These are phyloP conservation scores for Aspergillus funiculosus DNA, from an alignment of 495 filamentous ascomycete species.

Conservation along the genomic window DNA sequence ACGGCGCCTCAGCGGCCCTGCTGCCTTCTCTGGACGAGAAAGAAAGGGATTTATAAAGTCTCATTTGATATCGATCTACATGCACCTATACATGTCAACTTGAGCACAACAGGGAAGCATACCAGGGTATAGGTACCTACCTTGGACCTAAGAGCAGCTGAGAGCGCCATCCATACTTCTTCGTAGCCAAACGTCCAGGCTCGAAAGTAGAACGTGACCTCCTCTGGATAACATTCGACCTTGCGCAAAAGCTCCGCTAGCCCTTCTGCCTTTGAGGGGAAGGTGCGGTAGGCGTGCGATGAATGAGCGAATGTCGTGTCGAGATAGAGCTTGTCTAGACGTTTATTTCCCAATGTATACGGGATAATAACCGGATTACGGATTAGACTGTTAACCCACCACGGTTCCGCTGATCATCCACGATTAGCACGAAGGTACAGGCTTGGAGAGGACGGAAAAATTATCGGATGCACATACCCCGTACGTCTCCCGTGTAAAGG, in stretches of 20 bases:
- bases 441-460: background rate
- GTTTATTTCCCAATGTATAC: slow-evolving; percentile 60
- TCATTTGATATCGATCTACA: slow-evolving; percentile 72
- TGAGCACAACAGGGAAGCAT: background rate
- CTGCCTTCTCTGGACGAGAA: slow-evolving; percentile 26
- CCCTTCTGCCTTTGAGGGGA: slow-evolving; percentile 62
- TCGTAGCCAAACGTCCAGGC: slow-evolving; percentile 94
- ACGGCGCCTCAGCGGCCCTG: slow-evolving; percentile 53
- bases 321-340: slow-evolving; percentile 74
- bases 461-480: slow-evolving; percentile 59
- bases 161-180: slow-evolving; percentile 83
- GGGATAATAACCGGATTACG: slow-evolving; percentile 71
- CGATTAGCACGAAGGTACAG: background rate
- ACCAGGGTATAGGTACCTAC: slow-evolving; percentile 30
- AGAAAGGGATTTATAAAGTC: slow-evolving; percentile 63
- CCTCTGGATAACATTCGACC: slow-evolving; percentile 59
- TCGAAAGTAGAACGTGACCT: slow-evolving; percentile 78
- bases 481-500: slow-evolving; percentile 89
- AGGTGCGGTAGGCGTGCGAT: slow-evolving; percentile 40
- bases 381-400: slow-evolving; percentile 61
- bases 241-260: slow-evolving; percentile 67
- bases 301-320: slow-evolving; percentile 72
- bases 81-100: slow-evolving; percentile 55
- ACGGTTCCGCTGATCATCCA: slow-evolving; percentile 47
- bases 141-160: slow-evolving; percentile 59